Conservation (phyloP, 176 grass and related monocot genomes). For the Zoysia japonica region DNA sequence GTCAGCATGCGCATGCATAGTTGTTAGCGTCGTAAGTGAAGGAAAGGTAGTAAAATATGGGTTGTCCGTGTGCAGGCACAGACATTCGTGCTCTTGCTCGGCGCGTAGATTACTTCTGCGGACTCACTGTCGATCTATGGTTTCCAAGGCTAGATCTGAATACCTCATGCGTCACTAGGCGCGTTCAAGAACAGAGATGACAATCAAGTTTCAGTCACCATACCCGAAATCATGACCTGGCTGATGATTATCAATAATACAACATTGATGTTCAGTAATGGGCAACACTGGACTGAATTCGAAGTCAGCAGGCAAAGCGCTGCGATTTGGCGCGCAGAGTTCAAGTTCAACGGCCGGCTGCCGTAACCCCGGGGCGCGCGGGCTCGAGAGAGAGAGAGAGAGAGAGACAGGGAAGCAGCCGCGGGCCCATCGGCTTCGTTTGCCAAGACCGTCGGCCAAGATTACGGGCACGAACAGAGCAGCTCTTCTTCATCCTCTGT, state of each 20-base stretch:
- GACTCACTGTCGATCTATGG: no score
- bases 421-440: conserved; percentile 15
- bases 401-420: conserved; percentile 25
- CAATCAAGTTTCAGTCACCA: not conserved
- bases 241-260: no score
- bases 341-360: not conserved
- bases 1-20: conserved; percentile 10
- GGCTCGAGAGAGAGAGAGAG: not conserved
- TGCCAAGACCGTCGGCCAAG: conserved; percentile 39
- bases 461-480: conserved; percentile 29
- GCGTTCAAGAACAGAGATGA: no score
- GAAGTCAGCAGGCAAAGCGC: not conserved
- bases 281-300: no score
- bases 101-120: not conserved
- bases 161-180: no score
- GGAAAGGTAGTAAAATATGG: not conserved
- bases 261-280: no score
- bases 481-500: no score
- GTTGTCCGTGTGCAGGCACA: not conserved
- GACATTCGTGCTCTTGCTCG: not conserved
- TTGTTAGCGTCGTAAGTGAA: not conserved
- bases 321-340: not conserved
- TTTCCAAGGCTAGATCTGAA: not conserved
- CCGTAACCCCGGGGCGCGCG: conserved; percentile 5
- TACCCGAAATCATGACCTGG: no score